These are phyloP conservation scores for Corymbia citriodora DNA, from an alignment of 441 rosid species.

Conservation along the genomic window DNA sequence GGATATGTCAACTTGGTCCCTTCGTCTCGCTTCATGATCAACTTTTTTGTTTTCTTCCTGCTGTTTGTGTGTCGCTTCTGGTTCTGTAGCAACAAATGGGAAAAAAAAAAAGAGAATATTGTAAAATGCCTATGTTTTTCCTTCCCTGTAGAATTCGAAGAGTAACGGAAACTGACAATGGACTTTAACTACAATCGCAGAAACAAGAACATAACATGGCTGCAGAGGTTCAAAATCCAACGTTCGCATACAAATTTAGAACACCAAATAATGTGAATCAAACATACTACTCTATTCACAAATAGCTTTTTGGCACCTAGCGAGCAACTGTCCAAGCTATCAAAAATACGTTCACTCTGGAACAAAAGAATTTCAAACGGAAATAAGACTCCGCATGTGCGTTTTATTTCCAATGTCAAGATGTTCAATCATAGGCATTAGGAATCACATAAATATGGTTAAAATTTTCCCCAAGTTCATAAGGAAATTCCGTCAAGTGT, in stretches of 20 bases:
- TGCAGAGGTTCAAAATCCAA: neutral
- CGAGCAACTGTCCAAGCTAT: neutral
- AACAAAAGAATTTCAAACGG: neutral
- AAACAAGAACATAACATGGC: neutral
- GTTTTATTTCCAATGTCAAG: neutral
- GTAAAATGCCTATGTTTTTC: neutral
- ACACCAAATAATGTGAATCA: rapidly evolving
- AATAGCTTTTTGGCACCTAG: neutral
- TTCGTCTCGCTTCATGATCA: neutral
- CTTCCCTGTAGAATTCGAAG: neutral
- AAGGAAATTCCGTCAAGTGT: neutral
- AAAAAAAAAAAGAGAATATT: neutral
- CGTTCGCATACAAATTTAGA: neutral
- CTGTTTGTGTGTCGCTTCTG: neutral
- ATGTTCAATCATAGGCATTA: neutral
- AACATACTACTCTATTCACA: neutral
- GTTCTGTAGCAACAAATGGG: neutral
- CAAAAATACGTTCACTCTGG: neutral
- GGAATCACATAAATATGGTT: neutral
- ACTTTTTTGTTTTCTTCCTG: neutral
- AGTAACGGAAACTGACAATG: neutral
- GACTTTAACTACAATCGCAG: neutral
- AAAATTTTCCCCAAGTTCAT: neutral
- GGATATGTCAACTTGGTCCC: neutral
- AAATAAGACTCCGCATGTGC: too few relatives aligned